These are phyloP conservation scores for Ustilaginoidea virens DNA, from an alignment of 2,329 filamentous ascomycete species.

Conservation along the genomic window DNA sequence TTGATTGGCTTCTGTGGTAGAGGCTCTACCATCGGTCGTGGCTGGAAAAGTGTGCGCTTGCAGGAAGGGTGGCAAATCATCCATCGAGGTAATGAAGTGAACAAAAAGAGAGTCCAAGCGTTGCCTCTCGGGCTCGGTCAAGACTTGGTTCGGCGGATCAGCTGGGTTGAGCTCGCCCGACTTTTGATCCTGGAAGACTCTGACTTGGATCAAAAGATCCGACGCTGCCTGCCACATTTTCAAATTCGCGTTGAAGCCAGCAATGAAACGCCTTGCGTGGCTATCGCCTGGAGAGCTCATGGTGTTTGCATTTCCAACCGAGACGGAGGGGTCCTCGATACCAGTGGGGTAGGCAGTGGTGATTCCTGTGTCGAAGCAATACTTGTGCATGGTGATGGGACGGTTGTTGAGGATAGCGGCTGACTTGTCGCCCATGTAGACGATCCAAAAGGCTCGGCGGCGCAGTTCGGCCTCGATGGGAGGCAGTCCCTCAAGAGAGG, in stretches of 20 bases:
- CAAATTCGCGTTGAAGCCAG: conserved; percentile 26
- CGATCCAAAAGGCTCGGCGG: conserved; percentile 21
- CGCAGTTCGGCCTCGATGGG: conserved; percentile 23
- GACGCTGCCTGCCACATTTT: conserved; percentile 24
- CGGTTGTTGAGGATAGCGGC: conserved; percentile 23
- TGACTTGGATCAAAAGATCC: conserved; percentile 21
- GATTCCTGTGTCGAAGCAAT: conserved; percentile 24
- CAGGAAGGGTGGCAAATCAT: conserved; percentile 21
- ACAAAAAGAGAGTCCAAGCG: conserved; percentile 21
- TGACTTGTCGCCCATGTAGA: conserved; percentile 25
- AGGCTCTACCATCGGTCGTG: conserved; percentile 3
- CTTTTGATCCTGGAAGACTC: conserved; percentile 14
- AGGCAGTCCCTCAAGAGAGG: conserved; percentile 17
- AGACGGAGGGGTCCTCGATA: conserved; percentile 11
- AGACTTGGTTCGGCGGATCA: neutral
- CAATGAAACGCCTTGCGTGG: conserved; percentile 14
- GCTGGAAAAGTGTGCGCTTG: conserved; percentile 14
- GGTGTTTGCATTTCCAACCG: conserved; percentile 5
- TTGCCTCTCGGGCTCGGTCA: conserved; percentile 13
- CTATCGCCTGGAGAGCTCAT: conserved; percentile 6
- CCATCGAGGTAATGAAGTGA: conserved; percentile 24
- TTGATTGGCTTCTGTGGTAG: conserved; percentile 13
- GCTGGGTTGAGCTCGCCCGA: conserved; percentile 3
- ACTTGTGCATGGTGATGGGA: conserved; percentile 27
- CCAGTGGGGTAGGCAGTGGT: conserved; percentile 19